Evolutionary conservation across 306 rosid genomes (phyloP).

Genomic region (Gynostemma pentaphyllum): DNA sequence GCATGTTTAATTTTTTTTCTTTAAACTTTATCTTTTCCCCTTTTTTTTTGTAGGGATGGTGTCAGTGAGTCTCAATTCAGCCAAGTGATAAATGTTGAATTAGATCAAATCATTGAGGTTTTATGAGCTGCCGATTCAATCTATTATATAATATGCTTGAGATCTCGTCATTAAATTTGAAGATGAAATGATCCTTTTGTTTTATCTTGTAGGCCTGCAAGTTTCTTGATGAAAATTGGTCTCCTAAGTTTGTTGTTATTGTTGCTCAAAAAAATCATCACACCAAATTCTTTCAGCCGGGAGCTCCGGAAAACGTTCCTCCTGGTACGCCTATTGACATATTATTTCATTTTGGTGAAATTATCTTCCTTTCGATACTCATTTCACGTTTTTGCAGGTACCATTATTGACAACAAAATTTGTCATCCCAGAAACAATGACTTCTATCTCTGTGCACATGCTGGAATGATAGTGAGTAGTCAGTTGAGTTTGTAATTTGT

Average conservation of each 20-base stretch:
- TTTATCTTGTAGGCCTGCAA: conserved; percentile 51
- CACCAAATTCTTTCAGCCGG: conserved; percentile 71
- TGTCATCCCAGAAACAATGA: conserved; percentile 87
- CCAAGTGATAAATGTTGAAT: conserved; percentile 74
- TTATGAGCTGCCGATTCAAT: neutral
- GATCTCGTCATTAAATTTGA: neutral
- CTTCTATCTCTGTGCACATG: conserved; percentile 89
- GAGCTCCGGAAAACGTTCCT: conserved; percentile 73
- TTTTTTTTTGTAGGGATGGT: conserved; percentile 56
- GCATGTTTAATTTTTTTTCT: neutral
- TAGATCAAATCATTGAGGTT: conserved; percentile 73
- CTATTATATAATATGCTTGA: neutral
- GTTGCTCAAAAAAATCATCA: conserved; percentile 92
- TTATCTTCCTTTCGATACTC: neutral
- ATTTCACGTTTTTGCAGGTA: conserved; percentile 34
- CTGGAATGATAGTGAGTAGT: conserved; percentile 86
- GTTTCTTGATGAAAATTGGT: conserved; percentile 71
- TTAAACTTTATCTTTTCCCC: neutral
- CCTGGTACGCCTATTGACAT: conserved; percentile 34
- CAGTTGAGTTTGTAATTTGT: neutral
- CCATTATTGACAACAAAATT: conserved; percentile 72
- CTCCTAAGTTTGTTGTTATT: conserved; percentile 71
- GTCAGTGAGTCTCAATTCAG: conserved; percentile 88
- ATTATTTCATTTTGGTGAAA: too few species aligned
- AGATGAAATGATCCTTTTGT: neutral